phyloP scores from a whole-genome alignment of 768 basidiomycete species.

The Neoboletus subvelutipes region DNA sequence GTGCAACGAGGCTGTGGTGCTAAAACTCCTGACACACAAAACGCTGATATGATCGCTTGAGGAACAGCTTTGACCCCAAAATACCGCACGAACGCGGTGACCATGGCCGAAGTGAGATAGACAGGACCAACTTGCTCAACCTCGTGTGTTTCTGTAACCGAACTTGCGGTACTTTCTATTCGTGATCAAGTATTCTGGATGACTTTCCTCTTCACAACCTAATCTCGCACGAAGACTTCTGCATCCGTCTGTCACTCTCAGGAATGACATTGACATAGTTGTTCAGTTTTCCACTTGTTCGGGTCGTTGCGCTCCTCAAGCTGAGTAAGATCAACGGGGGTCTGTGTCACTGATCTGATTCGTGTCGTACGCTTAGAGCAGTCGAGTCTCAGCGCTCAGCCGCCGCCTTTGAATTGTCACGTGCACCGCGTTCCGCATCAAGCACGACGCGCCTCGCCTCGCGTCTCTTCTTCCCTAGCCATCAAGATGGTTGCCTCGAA shows the following conservation, averaged over 20 bases:
- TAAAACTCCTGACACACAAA: conserved; percentile 1
- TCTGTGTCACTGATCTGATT: neutral
- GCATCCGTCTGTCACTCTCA: neutral
- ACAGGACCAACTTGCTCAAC: neutral
- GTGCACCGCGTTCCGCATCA: conserved; percentile 20
- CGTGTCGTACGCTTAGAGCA: neutral
- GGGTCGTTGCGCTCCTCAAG: neutral
- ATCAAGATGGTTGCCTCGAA: conserved; percentile 12
- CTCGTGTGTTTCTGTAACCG: neutral
- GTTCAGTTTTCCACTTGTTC: neutral
- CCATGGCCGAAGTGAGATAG: neutral
- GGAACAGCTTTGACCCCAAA: conserved; percentile 11
- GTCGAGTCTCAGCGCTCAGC: neutral
- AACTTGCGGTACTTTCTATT: neutral
- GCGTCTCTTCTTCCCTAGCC: neutral
- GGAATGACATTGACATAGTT: neutral
- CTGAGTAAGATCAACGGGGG: too few relatives aligned
- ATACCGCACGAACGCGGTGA: conserved; percentile 6
- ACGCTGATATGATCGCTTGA: neutral
- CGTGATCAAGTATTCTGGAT: neutral
- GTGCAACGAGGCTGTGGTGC: conserved; percentile 21
- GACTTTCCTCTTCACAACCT: neutral
- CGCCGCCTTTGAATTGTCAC: conserved; percentile 12
- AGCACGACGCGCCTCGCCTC: conserved; percentile 10
- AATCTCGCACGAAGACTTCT: neutral